Conservation (phyloP, 805 yeast species). For the Yarrowia yakushimensis region DNA sequence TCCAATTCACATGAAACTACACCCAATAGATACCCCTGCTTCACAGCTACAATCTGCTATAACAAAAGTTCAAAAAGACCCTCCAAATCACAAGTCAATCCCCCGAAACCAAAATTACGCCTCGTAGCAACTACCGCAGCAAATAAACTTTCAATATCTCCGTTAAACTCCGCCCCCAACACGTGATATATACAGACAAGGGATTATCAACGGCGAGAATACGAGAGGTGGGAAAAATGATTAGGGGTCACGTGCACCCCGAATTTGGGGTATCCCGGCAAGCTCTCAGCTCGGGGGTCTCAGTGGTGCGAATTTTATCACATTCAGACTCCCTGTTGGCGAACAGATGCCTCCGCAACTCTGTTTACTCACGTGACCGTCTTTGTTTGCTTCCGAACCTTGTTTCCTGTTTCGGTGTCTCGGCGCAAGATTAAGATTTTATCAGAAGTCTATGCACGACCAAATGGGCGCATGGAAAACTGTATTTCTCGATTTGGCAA, state of each 20-base stretch:
- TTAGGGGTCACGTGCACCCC: background rate
- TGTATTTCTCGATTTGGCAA: conserved; percentile 4
- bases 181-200: conserved; percentile 3
- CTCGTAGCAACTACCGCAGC: background rate
- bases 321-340: background rate
- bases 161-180: conserved; percentile 18
- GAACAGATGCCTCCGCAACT: background rate
- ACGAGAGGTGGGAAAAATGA: background rate
- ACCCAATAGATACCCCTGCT: background rate
- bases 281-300: background rate
- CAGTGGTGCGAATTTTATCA: background rate
- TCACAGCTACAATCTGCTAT: background rate
- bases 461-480: background rate
- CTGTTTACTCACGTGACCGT: conserved; percentile 15
- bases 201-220: background rate
- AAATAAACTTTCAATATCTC: background rate
- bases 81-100: background rate
- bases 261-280: background rate
- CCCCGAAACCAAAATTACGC: background rate
- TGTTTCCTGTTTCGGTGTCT: background rate
- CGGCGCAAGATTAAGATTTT: background rate
- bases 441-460: background rate
- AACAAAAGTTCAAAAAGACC: too few relatives aligned
- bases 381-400: conserved; percentile 10
- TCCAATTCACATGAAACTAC: background rate